These are phyloP conservation scores for Hanseniaspora mollemarum DNA, from an alignment of 805 yeast species.

Conservation along the genomic window DNA sequence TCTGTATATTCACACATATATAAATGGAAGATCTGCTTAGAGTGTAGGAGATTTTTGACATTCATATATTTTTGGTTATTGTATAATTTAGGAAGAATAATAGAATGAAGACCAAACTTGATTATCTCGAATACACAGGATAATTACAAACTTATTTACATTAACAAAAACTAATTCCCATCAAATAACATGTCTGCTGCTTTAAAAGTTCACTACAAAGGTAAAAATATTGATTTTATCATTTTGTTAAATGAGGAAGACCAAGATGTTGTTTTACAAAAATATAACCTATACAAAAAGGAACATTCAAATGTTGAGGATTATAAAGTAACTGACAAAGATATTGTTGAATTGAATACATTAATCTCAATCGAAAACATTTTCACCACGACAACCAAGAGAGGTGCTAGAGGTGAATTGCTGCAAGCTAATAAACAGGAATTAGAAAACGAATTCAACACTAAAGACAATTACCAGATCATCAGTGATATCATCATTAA, in stretches of 20 bases:
- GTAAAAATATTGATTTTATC: conserved; percentile 50
- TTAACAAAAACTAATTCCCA: not conserved
- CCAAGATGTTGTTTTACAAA: not conserved
- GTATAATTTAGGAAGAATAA: not conserved
- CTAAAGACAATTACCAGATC: conserved; percentile 39
- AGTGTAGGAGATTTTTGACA: too few species aligned
- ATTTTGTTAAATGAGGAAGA: conserved; percentile 33
- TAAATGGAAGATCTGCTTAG: not conserved
- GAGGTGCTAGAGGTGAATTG: conserved; percentile 59
- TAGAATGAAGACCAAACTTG: not conserved
- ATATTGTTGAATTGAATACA: conserved; percentile 1
- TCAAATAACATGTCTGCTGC: conserved; percentile 33
- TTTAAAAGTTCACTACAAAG: conserved; percentile 52
- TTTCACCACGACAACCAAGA: conserved; percentile 47
- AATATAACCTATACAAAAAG: not conserved
- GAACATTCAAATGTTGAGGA: not conserved
- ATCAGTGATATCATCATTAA: conserved; percentile 47
- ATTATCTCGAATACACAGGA: too few species aligned
- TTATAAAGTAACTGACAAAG: not conserved
- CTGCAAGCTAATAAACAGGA: conserved; percentile 61
- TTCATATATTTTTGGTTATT: too few species aligned
- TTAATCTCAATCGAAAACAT: conserved; percentile 32
- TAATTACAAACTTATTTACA: not conserved
- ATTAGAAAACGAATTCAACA: conserved; percentile 58
- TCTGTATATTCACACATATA: not conserved